Evolutionary conservation across 108 stramenopile species (phyloP).

Genomic region (Cyclotella cryptica): DNA sequence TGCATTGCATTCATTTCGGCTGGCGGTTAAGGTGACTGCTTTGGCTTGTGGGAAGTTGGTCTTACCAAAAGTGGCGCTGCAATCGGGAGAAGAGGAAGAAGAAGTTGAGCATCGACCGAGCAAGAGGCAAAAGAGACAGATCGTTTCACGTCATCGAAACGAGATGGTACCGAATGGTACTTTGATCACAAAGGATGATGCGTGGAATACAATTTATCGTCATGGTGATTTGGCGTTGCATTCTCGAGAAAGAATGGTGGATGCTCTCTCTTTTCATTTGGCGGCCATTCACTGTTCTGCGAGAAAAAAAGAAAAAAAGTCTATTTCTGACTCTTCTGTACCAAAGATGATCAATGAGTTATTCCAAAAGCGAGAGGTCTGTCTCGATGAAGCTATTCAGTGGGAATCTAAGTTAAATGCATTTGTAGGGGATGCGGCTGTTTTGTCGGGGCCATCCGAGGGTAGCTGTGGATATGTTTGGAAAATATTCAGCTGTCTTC

Average conservation of each 20-base stretch:
- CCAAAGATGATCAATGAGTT: slow-evolving; percentile 8
- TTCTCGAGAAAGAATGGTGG: slow-evolving; percentile 42
- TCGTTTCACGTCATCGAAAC: neutral
- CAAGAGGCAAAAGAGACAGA: slow-evolving; percentile 10
- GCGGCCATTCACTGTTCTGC: slow-evolving; percentile 11
- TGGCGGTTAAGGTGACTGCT: slow-evolving; percentile 44
- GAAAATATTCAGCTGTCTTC: slow-evolving; percentile 43
- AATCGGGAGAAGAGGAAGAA: neutral
- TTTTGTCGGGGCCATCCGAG: neutral
- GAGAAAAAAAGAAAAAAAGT: neutral
- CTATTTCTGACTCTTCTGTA: neutral
- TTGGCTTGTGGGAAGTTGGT: slow-evolving; percentile 41
- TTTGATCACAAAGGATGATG: neutral
- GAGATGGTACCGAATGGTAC: neutral
- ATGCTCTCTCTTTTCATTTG: slow-evolving; percentile 46
- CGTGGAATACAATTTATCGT: slow-evolving; percentile 23
- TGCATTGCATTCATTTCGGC: slow-evolving; percentile 45
- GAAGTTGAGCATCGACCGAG: neutral
- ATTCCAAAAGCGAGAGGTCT: slow-evolving; percentile 15
- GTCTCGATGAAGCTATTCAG: slow-evolving; percentile 36
- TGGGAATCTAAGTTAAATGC: slow-evolving; percentile 29
- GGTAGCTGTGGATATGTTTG: slow-evolving; percentile 42
- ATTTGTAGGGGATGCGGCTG: neutral
- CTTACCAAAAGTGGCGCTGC: slow-evolving; percentile 25
- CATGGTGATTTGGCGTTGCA: slow-evolving; percentile 29